A percentile compares a stretch with the other conserved stretches of the same genome.
These are phyloP conservation scores for Phaeosphaeriaceae sp. DNA, from an alignment of 2,329 filamentous ascomycete species.

Conservation along the genomic window DNA sequence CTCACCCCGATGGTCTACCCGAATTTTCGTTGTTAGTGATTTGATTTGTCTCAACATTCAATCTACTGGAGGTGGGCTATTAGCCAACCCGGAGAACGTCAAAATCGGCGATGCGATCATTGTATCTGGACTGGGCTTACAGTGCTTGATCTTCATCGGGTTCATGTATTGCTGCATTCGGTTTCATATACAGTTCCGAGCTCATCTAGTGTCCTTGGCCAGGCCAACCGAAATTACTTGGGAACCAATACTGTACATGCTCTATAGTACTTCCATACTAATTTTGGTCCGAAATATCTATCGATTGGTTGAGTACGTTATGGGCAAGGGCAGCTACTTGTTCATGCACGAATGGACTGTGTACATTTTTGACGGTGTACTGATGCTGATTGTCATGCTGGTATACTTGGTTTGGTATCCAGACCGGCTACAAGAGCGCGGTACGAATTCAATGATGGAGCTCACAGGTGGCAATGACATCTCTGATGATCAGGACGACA, in stretches of 20 bases:
- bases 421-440: constrained; percentile 4
- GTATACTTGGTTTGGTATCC: constrained; percentile 16
- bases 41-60: constrained; percentile 59
- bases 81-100: constrained; percentile 17
- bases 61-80: constrained; percentile 51
- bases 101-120: constrained; percentile 47
- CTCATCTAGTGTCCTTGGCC: constrained; percentile 25
- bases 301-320: constrained; percentile 53
- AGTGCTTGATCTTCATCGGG: constrained; percentile 63
- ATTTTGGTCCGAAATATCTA: constrained; percentile 56
- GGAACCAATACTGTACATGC: constrained; percentile 38
- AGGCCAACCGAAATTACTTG: constrained; percentile 30
- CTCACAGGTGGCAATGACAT: constrained; percentile 2
- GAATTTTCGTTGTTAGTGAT: constrained; percentile 61
- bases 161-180: constrained; percentile 57
- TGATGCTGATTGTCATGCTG: constrained; percentile 45
- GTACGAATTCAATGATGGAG: constrained; percentile 10
- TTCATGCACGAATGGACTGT: constrained; percentile 59
- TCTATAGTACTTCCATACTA: constrained; percentile 46
- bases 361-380: constrained; percentile 57
- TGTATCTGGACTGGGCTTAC: constrained; percentile 61
- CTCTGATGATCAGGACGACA: background rate
- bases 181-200: constrained; percentile 54
- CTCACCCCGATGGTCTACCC: constrained; percentile 54
- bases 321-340: constrained; percentile 50